Evolutionary conservation across 345 rosid genomes (phyloP).

Genomic region (Raphanus raphanistrum): DNA sequence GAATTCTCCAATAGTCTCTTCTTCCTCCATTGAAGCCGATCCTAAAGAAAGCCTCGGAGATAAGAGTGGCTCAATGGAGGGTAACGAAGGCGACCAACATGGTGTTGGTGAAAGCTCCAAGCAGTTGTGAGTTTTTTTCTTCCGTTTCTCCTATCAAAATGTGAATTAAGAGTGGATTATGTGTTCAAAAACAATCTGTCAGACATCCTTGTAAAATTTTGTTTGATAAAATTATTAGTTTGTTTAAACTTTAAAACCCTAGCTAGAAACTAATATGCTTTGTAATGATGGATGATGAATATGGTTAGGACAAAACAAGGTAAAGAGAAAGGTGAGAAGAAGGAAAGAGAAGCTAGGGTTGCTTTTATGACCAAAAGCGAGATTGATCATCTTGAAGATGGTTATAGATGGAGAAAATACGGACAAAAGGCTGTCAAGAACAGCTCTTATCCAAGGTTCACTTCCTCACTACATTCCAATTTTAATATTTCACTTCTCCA

Average conservation of each 20-base stretch:
- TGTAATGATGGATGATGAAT: background rate
- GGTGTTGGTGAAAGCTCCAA: conserved; percentile 49
- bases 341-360: conserved; percentile 55
- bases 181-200: background rate
- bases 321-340: conserved; percentile 53
- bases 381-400: conserved; percentile 82
- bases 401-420: conserved; percentile 84
- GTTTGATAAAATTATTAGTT: background rate
- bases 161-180: background rate
- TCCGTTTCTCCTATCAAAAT: background rate
- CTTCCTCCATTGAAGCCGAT: conserved; percentile 57
- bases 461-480: conserved; percentile 2
- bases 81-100: conserved; percentile 40
- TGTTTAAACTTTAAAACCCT: background rate
- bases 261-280: background rate
- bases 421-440: conserved; percentile 86
- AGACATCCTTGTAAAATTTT: background rate
- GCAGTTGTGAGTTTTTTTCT: conserved; percentile 43
- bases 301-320: conserved; percentile 48
- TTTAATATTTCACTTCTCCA: background rate
- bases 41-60: conserved; percentile 49
- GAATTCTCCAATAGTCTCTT: conserved; percentile 55
- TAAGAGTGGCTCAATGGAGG: conserved; percentile 32
- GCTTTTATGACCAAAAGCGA: conserved; percentile 86
- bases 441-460: conserved; percentile 70